Conservation (phyloP, 805 yeast species). For the Yamadazyma phyllophila region DNA sequence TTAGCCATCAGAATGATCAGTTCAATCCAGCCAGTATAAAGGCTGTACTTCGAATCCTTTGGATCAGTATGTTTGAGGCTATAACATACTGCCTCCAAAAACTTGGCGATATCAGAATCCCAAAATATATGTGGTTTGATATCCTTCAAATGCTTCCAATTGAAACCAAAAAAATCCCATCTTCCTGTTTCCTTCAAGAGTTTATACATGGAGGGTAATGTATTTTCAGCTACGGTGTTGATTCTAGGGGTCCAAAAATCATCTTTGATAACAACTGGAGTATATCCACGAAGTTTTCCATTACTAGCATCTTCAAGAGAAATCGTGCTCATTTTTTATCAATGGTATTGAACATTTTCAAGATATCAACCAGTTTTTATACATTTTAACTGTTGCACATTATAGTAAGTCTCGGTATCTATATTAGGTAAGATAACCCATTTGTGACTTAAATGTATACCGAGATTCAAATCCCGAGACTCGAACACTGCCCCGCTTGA, state of each 20-base stretch:
- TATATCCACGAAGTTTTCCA: not conserved
- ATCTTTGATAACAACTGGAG: constrained; percentile 6
- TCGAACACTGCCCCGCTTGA: not conserved
- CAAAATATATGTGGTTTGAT: constrained; percentile 21
- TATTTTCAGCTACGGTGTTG: constrained; percentile 14
- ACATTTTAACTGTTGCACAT: not conserved
- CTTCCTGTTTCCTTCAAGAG: constrained; percentile 19
- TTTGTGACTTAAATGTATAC: not conserved
- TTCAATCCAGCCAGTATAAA: constrained; percentile 17
- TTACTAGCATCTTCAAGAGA: not conserved
- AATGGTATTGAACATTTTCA: not conserved
- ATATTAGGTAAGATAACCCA: not conserved
- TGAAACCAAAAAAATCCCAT: constrained; percentile 18
- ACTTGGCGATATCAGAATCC: constrained; percentile 25
- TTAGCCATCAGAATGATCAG: constrained; percentile 17
- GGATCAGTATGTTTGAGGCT: constrained; percentile 16
- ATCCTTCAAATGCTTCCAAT: constrained; percentile 11
- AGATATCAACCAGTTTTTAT: not conserved
- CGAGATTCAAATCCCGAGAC: not conserved
- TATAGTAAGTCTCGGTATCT: not conserved
- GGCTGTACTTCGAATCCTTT: constrained; percentile 5
- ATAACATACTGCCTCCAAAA: constrained; percentile 19
- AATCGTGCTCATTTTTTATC: not conserved
- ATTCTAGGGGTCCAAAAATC: constrained; percentile 17
- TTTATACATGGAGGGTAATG: constrained; percentile 18